These are phyloP conservation scores for Hymenoscyphus fraxineus DNA, from an alignment of 2,329 filamentous ascomycete species.

Conservation along the genomic window DNA sequence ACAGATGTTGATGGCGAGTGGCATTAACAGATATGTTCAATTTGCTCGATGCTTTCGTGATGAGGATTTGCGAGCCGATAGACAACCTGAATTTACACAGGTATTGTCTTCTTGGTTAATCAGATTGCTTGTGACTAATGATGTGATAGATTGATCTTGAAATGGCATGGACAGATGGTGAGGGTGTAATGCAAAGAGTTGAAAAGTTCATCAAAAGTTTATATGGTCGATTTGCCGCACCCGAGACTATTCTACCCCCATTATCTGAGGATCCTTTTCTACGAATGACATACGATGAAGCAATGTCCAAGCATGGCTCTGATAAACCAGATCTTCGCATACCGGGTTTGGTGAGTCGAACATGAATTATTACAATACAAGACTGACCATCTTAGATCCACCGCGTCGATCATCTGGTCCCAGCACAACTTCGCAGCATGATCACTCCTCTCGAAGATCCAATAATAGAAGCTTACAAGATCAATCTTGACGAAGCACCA, in stretches of 20 bases:
- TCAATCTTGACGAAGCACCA: slow-evolving; percentile 54
- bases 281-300: slow-evolving; percentile 64
- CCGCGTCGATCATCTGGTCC: slow-evolving; percentile 60
- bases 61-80: slow-evolving; percentile 85
- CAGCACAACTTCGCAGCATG: slow-evolving; percentile 65
- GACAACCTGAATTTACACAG: slow-evolving; percentile 96
- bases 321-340: slow-evolving; percentile 92
- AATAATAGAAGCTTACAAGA: slow-evolving; percentile 69
- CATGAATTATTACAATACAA: background rate
- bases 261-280: slow-evolving; percentile 21
- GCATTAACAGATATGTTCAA: slow-evolving; percentile 79
- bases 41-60: slow-evolving; percentile 94
- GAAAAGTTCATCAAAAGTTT: slow-evolving; percentile 29
- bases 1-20: slow-evolving; percentile 92
- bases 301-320: slow-evolving; percentile 76
- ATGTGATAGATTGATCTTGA: slow-evolving; percentile 77
- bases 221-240: slow-evolving; percentile 21
- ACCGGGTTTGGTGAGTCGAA: slow-evolving; percentile 53
- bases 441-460: slow-evolving; percentile 67
- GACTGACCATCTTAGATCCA: slow-evolving; percentile 52
- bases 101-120: slow-evolving; percentile 40
- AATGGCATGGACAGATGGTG: slow-evolving; percentile 76
- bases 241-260: background rate
- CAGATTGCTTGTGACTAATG: slow-evolving; percentile 12
- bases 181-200: slow-evolving; percentile 59